Evolutionary conservation across 139 green algal genomes (phyloP).

Genomic region (Eudorina sp.): DNA sequence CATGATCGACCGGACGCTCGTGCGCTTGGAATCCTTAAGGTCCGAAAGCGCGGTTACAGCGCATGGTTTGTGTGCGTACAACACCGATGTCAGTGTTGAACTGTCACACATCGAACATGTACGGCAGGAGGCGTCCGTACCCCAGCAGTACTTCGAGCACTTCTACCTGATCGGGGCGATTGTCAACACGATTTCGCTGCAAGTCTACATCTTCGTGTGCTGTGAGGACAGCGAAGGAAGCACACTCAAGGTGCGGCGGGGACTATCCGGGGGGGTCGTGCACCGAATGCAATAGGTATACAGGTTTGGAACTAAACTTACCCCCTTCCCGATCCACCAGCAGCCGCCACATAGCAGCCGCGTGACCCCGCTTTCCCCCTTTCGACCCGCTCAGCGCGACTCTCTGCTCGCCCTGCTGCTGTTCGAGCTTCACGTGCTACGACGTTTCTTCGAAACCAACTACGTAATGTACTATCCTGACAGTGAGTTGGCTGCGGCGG

Average conservation of each 20-base stretch:
- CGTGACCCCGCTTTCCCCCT: no score
- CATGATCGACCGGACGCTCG: conserved; percentile 43
- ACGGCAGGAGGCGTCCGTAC: conserved; percentile 71
- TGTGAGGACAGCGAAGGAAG: background rate
- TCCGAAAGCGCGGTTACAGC: background rate
- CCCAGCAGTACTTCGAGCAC: conserved; percentile 82
- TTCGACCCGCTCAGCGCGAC: conserved; percentile 16
- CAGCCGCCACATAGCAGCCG: no score
- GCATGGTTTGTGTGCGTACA: background rate
- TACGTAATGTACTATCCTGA: conserved; percentile 69
- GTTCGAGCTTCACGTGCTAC: conserved; percentile 76
- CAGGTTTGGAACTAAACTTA: no score
- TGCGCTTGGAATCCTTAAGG: background rate
- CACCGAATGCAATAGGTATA: no score
- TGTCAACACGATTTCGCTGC: conserved; percentile 55
- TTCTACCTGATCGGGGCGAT: conserved; percentile 79
- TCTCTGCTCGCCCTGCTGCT: conserved; percentile 51
- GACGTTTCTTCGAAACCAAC: conserved; percentile 70
- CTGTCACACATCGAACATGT: background rate
- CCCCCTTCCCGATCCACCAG: no score
- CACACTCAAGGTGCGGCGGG: conserved; percentile 8
- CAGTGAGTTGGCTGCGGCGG: conserved; percentile 27
- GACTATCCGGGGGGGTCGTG: no score
- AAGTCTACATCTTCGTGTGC: conserved; percentile 30
- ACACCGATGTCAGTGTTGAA: background rate